Conservation (phyloP, 2,329 filamentous ascomycete species). For the Canariomyces notabilis region DNA sequence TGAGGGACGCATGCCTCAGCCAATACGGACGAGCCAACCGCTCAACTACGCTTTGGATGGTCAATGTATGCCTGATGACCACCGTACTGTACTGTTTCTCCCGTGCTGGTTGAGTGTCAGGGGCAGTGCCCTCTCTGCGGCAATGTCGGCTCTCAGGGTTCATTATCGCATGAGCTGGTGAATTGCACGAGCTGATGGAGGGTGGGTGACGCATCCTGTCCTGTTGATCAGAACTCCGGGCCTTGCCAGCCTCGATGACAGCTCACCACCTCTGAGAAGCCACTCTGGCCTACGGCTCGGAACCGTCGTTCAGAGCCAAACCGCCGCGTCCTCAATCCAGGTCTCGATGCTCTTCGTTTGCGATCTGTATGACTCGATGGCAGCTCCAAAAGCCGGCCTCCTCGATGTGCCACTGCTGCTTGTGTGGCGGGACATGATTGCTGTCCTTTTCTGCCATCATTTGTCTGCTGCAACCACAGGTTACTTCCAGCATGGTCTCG, state of each 20-base stretch:
- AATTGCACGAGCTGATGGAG: neutral
- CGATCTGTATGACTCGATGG: constrained; percentile 7
- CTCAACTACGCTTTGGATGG: constrained; percentile 11
- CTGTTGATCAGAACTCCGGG: constrained; percentile 1
- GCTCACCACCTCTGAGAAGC: constrained; percentile 5
- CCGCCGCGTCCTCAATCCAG: constrained; percentile 13
- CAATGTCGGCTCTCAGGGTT: neutral
- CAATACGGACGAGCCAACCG: constrained; percentile 10
- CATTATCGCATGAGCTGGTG: neutral
- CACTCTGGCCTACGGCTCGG: constrained; percentile 7
- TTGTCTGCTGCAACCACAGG: constrained; percentile 9
- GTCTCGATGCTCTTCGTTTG: constrained; percentile 3
- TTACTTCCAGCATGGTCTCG: constrained; percentile 11
- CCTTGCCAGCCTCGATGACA: constrained; percentile 3
- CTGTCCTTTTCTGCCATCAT: constrained; percentile 7
- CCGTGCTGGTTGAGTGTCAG: neutral
- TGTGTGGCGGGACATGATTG: constrained; percentile 23
- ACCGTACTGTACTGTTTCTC: neutral
- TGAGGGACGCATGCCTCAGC: constrained; percentile 7
- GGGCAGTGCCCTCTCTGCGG: neutral
- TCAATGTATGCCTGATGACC: neutral
- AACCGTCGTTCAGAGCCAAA: constrained; percentile 9
- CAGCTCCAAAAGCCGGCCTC: neutral
- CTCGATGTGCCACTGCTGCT: constrained; percentile 8
- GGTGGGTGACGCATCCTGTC: neutral